phyloP scores from a whole-genome alignment of 2,329 filamentous ascomycete genomes.

The Verticillium longisporum region DNA sequence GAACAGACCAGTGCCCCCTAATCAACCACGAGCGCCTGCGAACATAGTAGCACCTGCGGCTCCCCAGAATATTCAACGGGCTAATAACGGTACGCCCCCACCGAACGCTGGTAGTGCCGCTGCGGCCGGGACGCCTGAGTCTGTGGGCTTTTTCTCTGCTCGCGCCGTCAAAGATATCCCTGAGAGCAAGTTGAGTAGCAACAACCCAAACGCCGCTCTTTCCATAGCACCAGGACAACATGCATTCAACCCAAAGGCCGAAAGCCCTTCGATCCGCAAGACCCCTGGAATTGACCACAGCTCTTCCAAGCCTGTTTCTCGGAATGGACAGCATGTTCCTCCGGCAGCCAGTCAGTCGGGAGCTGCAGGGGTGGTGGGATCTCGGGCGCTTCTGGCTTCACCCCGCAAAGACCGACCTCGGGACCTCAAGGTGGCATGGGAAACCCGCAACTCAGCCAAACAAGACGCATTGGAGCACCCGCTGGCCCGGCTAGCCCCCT shows the following conservation, averaged over 20 bases:
- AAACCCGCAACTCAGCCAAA: constrained; percentile 47
- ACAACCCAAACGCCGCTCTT: constrained; percentile 30
- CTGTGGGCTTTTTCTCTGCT: constrained; percentile 64
- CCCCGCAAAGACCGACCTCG: constrained; percentile 4
- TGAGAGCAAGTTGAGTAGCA: constrained; percentile 31
- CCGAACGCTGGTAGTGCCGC: constrained; percentile 15
- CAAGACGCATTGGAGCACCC: constrained; percentile 54
- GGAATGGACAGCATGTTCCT: constrained; percentile 45
- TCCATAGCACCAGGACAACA: constrained; percentile 34
- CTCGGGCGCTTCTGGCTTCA: constrained; percentile 9
- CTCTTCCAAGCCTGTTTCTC: constrained; percentile 65
- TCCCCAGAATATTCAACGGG: constrained; percentile 4
- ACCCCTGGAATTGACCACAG: constrained; percentile 82
- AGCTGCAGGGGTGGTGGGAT: constrained; percentile 10
- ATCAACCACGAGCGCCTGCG: constrained; percentile 13
- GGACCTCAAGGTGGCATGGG: constrained; percentile 18
- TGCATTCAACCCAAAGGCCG: constrained; percentile 65
- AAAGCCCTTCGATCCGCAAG: constrained; percentile 81
- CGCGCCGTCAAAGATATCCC: constrained; percentile 53
- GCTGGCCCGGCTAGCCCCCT: constrained; percentile 47
- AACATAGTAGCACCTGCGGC: constrained; percentile 9
- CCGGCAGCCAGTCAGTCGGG: constrained; percentile 21
- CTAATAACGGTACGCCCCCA: constrained; percentile 13
- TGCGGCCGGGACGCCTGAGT: constrained; percentile 23
- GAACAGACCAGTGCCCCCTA: constrained; percentile 11